Percentiles rank a stretch among this genome's conserved stretches.
Evolutionary conservation across 2,329 filamentous ascomycete genomes (phyloP).

Genomic region (Cladophialophora bantiana): DNA sequence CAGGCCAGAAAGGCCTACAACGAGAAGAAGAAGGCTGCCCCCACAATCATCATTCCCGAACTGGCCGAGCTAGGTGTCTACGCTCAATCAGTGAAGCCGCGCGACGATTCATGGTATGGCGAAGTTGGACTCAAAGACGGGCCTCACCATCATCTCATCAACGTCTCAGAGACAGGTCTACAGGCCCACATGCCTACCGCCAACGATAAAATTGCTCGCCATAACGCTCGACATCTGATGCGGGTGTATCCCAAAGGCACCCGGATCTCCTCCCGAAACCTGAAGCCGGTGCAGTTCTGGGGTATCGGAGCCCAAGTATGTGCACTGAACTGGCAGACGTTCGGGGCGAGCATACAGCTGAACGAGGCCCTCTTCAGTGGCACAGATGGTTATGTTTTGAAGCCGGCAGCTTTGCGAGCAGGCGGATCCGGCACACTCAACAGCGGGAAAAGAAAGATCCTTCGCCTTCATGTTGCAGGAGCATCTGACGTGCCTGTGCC

Average conservation of each 20-base stretch:
- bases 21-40: slow-evolving; percentile 34
- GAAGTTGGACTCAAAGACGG: slow-evolving; percentile 31
- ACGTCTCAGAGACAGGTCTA: slow-evolving; percentile 38
- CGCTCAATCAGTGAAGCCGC: slow-evolving; percentile 40
- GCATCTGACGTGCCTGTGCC: slow-evolving; percentile 38
- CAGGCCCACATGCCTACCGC: slow-evolving; percentile 33
- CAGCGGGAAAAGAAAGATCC: slow-evolving; percentile 26
- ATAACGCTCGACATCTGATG: slow-evolving; percentile 39
- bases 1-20: slow-evolving; percentile 32
- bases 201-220: slow-evolving; percentile 31
- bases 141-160: slow-evolving; percentile 39
- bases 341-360: slow-evolving; percentile 38
- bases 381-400: slow-evolving; percentile 40
- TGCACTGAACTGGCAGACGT: slow-evolving; percentile 41
- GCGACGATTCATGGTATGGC: slow-evolving; percentile 39
- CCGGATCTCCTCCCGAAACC: slow-evolving; percentile 37
- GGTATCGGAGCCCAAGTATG: slow-evolving; percentile 38
- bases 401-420: slow-evolving; percentile 35
- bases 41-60: slow-evolving; percentile 37
- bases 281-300: slow-evolving; percentile 40
- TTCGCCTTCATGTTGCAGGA: slow-evolving; percentile 38
- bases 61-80: slow-evolving; percentile 41
- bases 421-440: slow-evolving; percentile 32
- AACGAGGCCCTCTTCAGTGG: slow-evolving; percentile 40
- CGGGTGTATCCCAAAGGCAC: slow-evolving; percentile 41